These are phyloP conservation scores for Daldinia loculata DNA, from an alignment of 495 filamentous ascomycete species.

Conservation along the genomic window DNA sequence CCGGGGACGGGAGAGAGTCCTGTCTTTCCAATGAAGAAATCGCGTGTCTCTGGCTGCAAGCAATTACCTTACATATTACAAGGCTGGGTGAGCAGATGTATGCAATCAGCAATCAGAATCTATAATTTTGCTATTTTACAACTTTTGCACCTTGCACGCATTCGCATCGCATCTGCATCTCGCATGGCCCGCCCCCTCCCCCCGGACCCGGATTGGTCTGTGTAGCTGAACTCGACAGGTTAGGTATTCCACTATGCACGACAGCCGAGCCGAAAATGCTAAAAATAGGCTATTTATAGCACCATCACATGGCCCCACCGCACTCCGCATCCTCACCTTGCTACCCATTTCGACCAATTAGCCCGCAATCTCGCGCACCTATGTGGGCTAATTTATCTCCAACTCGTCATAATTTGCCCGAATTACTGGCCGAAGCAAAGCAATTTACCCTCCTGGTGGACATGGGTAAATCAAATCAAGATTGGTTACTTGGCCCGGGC, in stretches of 20 bases:
- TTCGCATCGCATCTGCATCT: constrained; percentile 3
- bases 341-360: constrained; percentile 38
- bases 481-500: background rate
- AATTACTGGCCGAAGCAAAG: constrained; percentile 35
- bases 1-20: constrained; percentile 14
- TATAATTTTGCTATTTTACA: background rate
- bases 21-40: constrained; percentile 5
- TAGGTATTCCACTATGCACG: constrained; percentile 28
- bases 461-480: background rate
- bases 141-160: background rate
- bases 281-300: constrained; percentile 49
- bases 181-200: constrained; percentile 13
- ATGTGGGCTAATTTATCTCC: constrained; percentile 35
- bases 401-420: constrained; percentile 33
- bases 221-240: constrained; percentile 13
- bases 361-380: constrained; percentile 10
- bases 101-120: background rate
- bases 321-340: constrained; percentile 33
- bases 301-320: constrained; percentile 24
- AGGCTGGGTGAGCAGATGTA: constrained; percentile 17
- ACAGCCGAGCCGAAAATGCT: constrained; percentile 42
- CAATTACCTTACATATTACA: constrained; percentile 21
- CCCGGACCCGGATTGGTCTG: constrained; percentile 27
- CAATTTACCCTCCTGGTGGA: constrained; percentile 22
- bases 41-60: constrained; percentile 19